Evolutionary conservation across 371 early-diverging fungal genomes (phyloP).

Genomic region (Mortierella sp.): DNA sequence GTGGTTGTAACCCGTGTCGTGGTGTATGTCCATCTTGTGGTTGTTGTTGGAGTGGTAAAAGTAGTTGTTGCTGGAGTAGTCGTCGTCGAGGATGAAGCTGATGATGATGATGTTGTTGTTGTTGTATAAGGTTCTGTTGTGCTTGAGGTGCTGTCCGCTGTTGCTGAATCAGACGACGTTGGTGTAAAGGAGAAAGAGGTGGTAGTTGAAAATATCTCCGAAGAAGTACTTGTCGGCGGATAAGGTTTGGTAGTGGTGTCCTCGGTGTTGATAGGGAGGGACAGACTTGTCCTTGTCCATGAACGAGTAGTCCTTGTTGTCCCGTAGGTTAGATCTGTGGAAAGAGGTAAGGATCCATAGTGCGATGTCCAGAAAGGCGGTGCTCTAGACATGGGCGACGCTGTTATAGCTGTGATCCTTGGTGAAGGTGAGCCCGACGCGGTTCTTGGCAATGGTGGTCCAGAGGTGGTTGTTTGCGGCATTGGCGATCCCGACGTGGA

Average conservation of each 20-base stretch:
- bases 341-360: too few species aligned
- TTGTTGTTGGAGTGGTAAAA: not conserved
- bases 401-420: not conserved
- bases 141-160: not conserved
- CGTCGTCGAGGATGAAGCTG: not conserved
- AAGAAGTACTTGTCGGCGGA: conserved; percentile 1
- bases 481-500: not conserved
- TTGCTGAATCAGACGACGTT: conserved; percentile 4
- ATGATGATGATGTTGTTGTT: not conserved
- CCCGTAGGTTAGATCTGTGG: too few species aligned
- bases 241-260: not conserved
- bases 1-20: conserved; percentile 15
- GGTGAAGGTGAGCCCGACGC: not conserved
- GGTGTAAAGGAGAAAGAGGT: not conserved
- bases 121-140: not conserved
- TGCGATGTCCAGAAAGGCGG: not conserved
- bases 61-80: not conserved
- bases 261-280: not conserved
- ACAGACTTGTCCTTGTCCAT: not conserved
- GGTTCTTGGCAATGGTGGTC: not conserved
- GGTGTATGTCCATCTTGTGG: not conserved
- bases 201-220: not conserved
- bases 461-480: not conserved
- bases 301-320: not conserved
- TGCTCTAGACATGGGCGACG: not conserved